phyloP scores from a whole-genome alignment of 805 yeast species.

The Candida sphagnicola region DNA sequence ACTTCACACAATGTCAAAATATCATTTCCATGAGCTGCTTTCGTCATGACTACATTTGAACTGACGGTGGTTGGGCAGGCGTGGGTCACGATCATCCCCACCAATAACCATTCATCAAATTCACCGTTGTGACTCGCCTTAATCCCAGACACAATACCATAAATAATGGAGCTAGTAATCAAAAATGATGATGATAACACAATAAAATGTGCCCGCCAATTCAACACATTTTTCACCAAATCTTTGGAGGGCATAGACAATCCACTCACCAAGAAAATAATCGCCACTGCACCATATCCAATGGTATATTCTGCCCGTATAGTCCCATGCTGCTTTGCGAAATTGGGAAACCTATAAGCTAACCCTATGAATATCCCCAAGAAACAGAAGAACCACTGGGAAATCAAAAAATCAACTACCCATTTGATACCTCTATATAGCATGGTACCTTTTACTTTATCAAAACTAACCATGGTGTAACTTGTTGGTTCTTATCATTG shows the following conservation, averaged over 20 bases:
- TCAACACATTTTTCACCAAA: conserved; percentile 55
- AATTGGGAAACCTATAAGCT: conserved; percentile 74
- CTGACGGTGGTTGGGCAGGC: conserved; percentile 91
- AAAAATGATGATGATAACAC: conserved; percentile 66
- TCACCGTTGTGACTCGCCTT: conserved; percentile 49
- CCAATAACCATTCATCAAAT: conserved; percentile 75
- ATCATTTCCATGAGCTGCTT: conserved; percentile 79
- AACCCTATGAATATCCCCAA: conserved; percentile 71
- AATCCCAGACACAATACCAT: conserved; percentile 70
- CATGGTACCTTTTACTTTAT: conserved; percentile 10
- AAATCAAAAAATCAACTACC: conserved; percentile 24
- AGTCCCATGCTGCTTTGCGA: conserved; percentile 80
- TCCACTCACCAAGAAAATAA: conserved; percentile 80
- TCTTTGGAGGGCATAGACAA: conserved; percentile 67
- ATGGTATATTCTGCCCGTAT: conserved; percentile 72
- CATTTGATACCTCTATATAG: conserved; percentile 9
- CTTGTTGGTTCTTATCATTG: neutral
- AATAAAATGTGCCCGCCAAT: conserved; percentile 82
- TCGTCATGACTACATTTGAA: conserved; percentile 90
- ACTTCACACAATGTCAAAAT: conserved; percentile 79
- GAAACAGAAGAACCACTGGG: conserved; percentile 74
- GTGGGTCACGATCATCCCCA: conserved; percentile 78
- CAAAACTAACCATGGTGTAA: neutral
- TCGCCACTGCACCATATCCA: conserved; percentile 82
- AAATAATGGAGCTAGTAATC: conserved; percentile 66